Base-by-base conservation (phyloP, 768 basidiomycete genomes). In the Rhizopogon vesiculosus region DNA sequence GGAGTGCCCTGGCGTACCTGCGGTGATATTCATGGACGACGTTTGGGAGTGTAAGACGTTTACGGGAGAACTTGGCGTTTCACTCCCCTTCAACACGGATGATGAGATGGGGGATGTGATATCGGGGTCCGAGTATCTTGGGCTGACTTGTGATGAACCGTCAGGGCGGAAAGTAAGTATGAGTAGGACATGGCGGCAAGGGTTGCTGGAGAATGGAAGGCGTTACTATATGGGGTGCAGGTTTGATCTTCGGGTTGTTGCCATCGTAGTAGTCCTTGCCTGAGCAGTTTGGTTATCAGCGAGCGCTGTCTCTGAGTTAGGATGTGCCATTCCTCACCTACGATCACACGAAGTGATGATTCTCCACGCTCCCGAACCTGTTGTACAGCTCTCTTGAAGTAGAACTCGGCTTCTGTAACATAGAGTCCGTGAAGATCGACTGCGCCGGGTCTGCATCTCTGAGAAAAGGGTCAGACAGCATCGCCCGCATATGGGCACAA, bases 341-440 rank as follows among this genome's bases (percentile, higher is more conserved):
- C 91, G 61, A 97, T 94, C 55, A 95, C 74, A 53, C 78, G 76
- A 5, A 95, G 60, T 63, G 87, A 78, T 6, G 70, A 62, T 51
- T 38, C 35, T 38, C 86, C 87, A 28, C 75, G 69, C 25, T 64
- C 66, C 51, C 83, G 84, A 5, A 86, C 89, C 29, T 77, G 68
- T 61, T 80, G 22, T 29, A 94, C 79, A 7, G 88, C 86, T 12
- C 66, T 56, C 13, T 93, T 88, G 1, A 87, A 85, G 54, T 78
- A 77, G 41, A 76, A 69, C 46, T 93, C 84, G 16, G 91, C 89
- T 71, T 97, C 93, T 64, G 88, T 87, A 50, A 93, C 92, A 69
- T 88, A 92, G 1, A 95, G 74, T 2, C 91, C 89, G 66, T 95
- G 91, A 28, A 94, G 72, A 68, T 95, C 92, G 50, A 94, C 74